Evolutionary conservation across 1,284 basidiomycete genomes (phyloP), one percentile per base, ranked within the genome.

Genomic region (Serendipita sp.): DNA sequence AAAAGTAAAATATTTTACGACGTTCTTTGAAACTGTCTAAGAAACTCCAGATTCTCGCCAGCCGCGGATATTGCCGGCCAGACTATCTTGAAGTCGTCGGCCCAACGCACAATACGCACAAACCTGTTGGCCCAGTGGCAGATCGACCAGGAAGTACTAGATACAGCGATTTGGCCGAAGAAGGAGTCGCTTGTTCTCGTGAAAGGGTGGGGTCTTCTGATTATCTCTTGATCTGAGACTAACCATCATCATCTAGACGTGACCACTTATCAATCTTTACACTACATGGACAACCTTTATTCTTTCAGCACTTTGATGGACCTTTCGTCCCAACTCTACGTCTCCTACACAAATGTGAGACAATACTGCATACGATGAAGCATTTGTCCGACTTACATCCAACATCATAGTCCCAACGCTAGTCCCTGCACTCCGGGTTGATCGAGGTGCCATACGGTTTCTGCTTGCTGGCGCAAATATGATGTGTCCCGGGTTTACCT

Each of bases 221-320:
- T 47, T 30, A 61, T 58, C 41, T 10, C 61, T 65, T 6, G 34
- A 34, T 64, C 34, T 67, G 43, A 60, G 22, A 61, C 64, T 60
- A 43, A 43, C 64, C 61, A 65, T 42, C 62, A 43, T 67, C 65
- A 67, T 70, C 71, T 72, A 97, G 94, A 77, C 89, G 89, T 83
- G 95, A 98, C 67, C 91, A 96, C 72, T 82, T 98, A 68, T 92
- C 91, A 62, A 89, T 99, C 71, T 93, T 91, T 73, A 88, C 93
- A 1, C 77, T 95, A 42, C 82, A 93, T 67, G 81, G 85, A 55
- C 86, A 89, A 70, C 93, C 95, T 3, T 73, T 99, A 64, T 91
- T 97, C 76, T 95, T 97, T 79, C 94, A 99, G 74, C 93, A 97
- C 74, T 94, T 91, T 72, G 95, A 99, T 74, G 93, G 92, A 0